Base-by-base conservation (phyloP, 2,329 filamentous ascomycete species). In the Myriosclerotinia curreyana region DNA sequence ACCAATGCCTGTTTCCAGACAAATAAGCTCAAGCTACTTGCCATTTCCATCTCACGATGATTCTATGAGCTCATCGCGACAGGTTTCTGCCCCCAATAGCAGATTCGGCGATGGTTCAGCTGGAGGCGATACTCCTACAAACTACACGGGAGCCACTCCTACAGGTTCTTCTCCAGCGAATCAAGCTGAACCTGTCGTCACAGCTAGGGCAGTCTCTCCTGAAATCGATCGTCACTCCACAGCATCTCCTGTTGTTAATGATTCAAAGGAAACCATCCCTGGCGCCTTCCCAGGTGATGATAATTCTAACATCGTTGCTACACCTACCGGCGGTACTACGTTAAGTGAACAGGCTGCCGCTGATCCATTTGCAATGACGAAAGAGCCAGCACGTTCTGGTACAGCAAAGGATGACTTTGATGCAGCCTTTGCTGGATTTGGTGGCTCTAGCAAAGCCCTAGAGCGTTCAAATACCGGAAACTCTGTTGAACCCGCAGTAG, bases 391-490 rank as follows among this genome's bases (percentile, higher is more conserved):
- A 59, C 79, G 80, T 70, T 79, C 78, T 40, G 73, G 72, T 50
- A 76, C 77, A 31, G 75, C 86, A 49, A 92, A 92, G 77, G 87
- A 90, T 58, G 91, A 95, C 71, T 95, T 96, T 70, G 91, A 96
- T 73, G 87, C 88, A 66, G 91, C 91, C 1, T 96, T 96, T 79
- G 90, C 89, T 51, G 88, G 87, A 64, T 94, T 95, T 71, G 81
- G 80, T 49, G 67, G 53, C 44, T 69, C 76, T 71, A 80, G 81
- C 61, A 81, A 78, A 55, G 77, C 80, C 55, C 82, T 81, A 66
- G 84, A 83, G 71, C 76, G 74, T 58, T 80, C 80, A 66, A 79
- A 79, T 61, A 81, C 73, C 54, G 70, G 68, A 8, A 76, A 69
- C 22, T 71, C 76, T 42, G 69, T 71, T 34, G 71, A 77, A 22